Evolutionary conservation across 2,329 filamentous ascomycete genomes (phyloP).

Genomic region (Pyrenochaeta sp.): DNA sequence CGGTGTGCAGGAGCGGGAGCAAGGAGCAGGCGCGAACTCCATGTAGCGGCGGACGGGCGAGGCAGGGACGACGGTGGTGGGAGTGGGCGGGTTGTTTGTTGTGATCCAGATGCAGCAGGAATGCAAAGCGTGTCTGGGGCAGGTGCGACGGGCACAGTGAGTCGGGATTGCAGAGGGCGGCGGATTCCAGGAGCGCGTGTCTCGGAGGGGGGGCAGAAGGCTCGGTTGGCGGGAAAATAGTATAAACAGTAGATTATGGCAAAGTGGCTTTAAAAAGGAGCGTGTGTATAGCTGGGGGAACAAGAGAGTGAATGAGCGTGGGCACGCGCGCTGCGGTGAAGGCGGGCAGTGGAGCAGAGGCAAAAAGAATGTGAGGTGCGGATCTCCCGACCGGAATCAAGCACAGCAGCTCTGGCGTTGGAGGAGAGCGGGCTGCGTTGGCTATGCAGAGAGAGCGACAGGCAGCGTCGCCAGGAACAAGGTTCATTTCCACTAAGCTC

Average conservation of each 20-base stretch:
- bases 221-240: constrained; percentile 25
- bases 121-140: constrained; percentile 8
- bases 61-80: constrained; percentile 12
- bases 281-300: constrained; percentile 31
- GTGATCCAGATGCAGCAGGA: constrained; percentile 2
- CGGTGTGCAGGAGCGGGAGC: constrained; percentile 14
- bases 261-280: constrained; percentile 36
- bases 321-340: constrained; percentile 36
- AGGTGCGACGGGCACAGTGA: constrained; percentile 4
- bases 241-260: constrained; percentile 29
- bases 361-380: constrained; percentile 28
- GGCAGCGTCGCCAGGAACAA: constrained; percentile 23
- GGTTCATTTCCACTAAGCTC: constrained; percentile 34
- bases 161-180: constrained; percentile 1
- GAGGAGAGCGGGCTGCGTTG: constrained; percentile 20
- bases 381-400: constrained; percentile 26
- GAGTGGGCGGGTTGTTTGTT: neutral
- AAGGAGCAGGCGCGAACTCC: constrained; percentile 33
- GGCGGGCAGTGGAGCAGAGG: constrained; percentile 25
- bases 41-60: constrained; percentile 30
- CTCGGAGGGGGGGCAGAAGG: constrained; percentile 6
- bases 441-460: constrained; percentile 26
- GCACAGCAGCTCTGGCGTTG: constrained; percentile 24
- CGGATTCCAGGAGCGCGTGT: constrained; percentile 3
- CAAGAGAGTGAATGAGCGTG: constrained; percentile 26